phyloP scores from a whole-genome alignment of 495 filamentous ascomycete species.

The Penicillium goetzii region DNA sequence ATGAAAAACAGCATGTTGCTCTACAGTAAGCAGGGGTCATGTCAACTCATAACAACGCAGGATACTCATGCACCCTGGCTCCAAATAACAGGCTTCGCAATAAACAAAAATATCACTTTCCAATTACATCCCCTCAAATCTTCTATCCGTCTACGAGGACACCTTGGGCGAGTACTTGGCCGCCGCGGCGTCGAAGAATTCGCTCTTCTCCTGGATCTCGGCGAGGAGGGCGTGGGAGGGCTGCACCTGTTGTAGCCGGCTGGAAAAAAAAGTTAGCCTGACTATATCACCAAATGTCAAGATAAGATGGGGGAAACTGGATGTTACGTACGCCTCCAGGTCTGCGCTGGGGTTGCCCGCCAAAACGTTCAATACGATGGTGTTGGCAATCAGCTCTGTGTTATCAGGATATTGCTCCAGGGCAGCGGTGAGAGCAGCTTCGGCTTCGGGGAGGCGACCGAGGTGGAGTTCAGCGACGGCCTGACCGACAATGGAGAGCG shows the following conservation, averaged over 20 bases:
- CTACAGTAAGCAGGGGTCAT: slow-evolving; percentile 27
- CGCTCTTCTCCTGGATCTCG: slow-evolving; percentile 77
- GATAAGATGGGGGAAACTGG: not conserved
- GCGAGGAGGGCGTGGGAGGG: slow-evolving; percentile 66
- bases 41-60: slow-evolving; percentile 37
- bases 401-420: slow-evolving; percentile 71
- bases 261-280: slow-evolving; percentile 36
- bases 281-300: not conserved
- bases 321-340: slow-evolving; percentile 56
- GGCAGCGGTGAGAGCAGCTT: slow-evolving; percentile 81
- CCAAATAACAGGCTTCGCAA: slow-evolving; percentile 29
- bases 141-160: slow-evolving; percentile 48
- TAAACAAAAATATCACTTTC: slow-evolving; percentile 13
- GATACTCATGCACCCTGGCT: slow-evolving; percentile 27
- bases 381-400: slow-evolving; percentile 76
- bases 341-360: slow-evolving; percentile 69
- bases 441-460: slow-evolving; percentile 84
- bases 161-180: slow-evolving; percentile 77
- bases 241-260: slow-evolving; percentile 59
- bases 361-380: slow-evolving; percentile 75
- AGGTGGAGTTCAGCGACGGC: slow-evolving; percentile 92
- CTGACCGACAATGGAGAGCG: slow-evolving; percentile 74
- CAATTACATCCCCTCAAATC: slow-evolving; percentile 11
- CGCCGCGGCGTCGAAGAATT: slow-evolving; percentile 77
- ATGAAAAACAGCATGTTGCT: slow-evolving; percentile 19